phyloP scores from a whole-genome alignment of 1,284 basidiomycete genomes.

The Calocybe gambosa region DNA sequence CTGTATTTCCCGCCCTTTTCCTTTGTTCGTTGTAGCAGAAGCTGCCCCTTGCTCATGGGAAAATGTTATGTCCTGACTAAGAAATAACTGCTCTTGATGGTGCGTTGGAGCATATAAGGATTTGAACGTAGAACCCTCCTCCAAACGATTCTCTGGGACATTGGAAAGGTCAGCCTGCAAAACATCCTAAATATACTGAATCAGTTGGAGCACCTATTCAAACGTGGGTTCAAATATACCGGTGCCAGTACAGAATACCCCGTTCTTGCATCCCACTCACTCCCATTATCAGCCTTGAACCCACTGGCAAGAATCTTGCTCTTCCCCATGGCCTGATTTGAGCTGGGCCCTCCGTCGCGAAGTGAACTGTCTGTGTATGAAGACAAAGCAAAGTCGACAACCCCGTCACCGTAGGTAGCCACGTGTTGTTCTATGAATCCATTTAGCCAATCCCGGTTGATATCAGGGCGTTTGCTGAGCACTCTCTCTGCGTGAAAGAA shows the following conservation, averaged over 20 bases:
- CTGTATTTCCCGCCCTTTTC: constrained; percentile 31
- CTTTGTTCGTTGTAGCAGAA: constrained; percentile 33
- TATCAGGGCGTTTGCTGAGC: constrained; percentile 62
- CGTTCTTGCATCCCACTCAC: constrained; percentile 34
- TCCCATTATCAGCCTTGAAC: constrained; percentile 45
- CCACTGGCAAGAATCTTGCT: constrained; percentile 21
- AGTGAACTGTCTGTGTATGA: constrained; percentile 19
- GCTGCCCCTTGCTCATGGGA: constrained; percentile 38
- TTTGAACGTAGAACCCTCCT: constrained; percentile 31
- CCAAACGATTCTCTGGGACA: constrained; percentile 49
- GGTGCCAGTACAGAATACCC: constrained; percentile 45
- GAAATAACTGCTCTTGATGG: constrained; percentile 6
- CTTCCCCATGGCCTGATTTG: not conserved
- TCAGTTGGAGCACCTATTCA: constrained; percentile 2
- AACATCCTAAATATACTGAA: constrained; percentile 35
- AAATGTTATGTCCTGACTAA: constrained; percentile 14
- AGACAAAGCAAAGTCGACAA: constrained; percentile 42
- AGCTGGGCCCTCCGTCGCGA: constrained; percentile 49
- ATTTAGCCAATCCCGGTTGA: constrained; percentile 44
- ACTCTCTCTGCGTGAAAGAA: constrained; percentile 28
- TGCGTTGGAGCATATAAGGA: constrained; percentile 56
- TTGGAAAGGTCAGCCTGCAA: constrained; percentile 52
- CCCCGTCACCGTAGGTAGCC: constrained; percentile 23
- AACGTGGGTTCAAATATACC: constrained; percentile 28
- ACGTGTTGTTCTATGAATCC: constrained; percentile 38